These are phyloP conservation scores for Rubia occidens DNA, from an alignment of 305 asterid genomes.

Conservation along the genomic window DNA sequence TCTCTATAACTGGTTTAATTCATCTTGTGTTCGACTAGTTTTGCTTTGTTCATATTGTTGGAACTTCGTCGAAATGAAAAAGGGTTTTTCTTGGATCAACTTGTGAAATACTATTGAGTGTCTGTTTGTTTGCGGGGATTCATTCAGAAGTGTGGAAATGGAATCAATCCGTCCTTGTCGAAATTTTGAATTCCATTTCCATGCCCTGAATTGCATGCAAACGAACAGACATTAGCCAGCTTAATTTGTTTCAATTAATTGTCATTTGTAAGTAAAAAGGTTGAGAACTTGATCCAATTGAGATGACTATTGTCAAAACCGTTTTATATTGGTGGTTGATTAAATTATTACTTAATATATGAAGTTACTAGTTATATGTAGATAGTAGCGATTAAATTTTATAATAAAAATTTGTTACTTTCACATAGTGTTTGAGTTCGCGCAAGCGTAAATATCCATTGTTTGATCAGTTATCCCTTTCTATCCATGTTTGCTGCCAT, in stretches of 20 bases:
- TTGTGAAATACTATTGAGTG: neutral
- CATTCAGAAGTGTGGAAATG: neutral
- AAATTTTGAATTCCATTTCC: neutral
- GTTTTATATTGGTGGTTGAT: too few relatives aligned
- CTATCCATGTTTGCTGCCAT: neutral
- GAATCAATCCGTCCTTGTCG: neutral
- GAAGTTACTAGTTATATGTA: too few relatives aligned
- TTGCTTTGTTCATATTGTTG: neutral
- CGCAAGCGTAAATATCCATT: too few relatives aligned
- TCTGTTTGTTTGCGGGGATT: neutral
- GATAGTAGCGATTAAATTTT: too few relatives aligned
- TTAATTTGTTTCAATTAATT: too few relatives aligned
- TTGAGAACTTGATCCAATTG: too few relatives aligned
- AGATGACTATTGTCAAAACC: too few relatives aligned
- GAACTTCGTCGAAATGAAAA: neutral
- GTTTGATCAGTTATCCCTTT: too few relatives aligned
- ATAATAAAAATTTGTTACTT: too few relatives aligned
- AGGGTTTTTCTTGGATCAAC: neutral
- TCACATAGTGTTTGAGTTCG: too few relatives aligned
- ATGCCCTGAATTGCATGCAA: neutral
- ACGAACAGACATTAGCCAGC: neutral
- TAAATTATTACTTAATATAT: too few relatives aligned
- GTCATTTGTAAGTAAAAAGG: too few relatives aligned
- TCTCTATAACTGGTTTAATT: neutral
- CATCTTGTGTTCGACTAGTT: neutral